A percentile compares a stretch with the other conserved stretches of the same genome.
phyloP scores from a whole-genome alignment of 1,139 yeast genomes.

The Yamadazyma conglobata region DNA sequence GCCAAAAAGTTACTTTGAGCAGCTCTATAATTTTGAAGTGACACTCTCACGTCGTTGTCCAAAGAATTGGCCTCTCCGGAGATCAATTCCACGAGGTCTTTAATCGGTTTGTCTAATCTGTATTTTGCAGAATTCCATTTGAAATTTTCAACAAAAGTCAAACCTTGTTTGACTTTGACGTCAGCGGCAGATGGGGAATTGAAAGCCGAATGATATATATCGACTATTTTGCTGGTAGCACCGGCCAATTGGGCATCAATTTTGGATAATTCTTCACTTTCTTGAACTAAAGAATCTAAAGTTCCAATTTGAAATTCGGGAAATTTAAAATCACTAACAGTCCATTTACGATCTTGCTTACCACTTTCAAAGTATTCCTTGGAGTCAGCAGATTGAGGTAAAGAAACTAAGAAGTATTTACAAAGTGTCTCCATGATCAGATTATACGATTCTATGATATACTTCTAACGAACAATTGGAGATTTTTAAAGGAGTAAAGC shows the following conservation, averaged over 20 bases:
- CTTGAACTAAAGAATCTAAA: conserved; percentile 83
- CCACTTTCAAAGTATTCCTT: conserved; percentile 42
- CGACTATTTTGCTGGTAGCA: conserved; percentile 72
- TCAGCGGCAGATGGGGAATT: conserved; percentile 29
- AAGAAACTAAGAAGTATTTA: conserved; percentile 48
- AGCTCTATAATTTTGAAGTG: conserved; percentile 66
- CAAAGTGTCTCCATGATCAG: conserved; percentile 13
- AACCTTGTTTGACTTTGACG: conserved; percentile 47
- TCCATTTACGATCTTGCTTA: conserved; percentile 42
- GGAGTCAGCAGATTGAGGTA: conserved; percentile 49
- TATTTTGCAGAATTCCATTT: conserved; percentile 87
- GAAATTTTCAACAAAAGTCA: conserved; percentile 67
- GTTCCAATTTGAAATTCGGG: conserved; percentile 97
- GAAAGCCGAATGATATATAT: conserved; percentile 54
- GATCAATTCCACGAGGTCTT: conserved; percentile 66
- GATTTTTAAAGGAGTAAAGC: conserved; percentile 8
- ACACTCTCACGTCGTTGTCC: conserved; percentile 75
- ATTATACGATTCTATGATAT: background rate
- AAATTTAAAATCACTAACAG: conserved; percentile 48
- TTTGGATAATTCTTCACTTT: conserved; percentile 84
- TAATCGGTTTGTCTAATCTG: conserved; percentile 78
- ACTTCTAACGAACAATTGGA: conserved; percentile 1
- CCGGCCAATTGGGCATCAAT: conserved; percentile 70
- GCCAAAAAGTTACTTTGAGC: conserved; percentile 84
- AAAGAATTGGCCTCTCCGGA: conserved; percentile 76